A percentile compares a stretch with the other conserved stretches of the same genome.
Conservation (phyloP, 23 red algal genomes). For the Gracilaria domingensis region DNA sequence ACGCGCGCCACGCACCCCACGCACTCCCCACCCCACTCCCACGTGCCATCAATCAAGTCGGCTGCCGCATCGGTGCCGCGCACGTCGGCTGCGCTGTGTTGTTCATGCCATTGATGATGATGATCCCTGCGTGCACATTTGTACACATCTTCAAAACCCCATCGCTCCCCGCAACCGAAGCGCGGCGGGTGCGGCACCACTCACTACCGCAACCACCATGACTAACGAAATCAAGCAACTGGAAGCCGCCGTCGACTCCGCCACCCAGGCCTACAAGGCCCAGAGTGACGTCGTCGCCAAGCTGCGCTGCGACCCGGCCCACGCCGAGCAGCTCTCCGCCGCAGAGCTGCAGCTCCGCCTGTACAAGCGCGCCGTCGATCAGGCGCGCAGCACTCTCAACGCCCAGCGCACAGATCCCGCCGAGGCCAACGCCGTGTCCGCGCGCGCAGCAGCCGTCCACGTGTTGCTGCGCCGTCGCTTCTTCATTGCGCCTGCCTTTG, state of each 20-base stretch:
- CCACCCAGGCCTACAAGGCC: slow-evolving; percentile 37
- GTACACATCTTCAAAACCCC: no score
- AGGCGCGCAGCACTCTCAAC: slow-evolving; percentile 13
- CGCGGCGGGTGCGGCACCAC: no score
- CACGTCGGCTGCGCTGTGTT: no score
- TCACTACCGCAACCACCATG: no score
- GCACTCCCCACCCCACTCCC: neutral
- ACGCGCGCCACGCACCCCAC: neutral
- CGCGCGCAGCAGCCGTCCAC: slow-evolving; percentile 59
- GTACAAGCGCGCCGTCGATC: slow-evolving; percentile 45
- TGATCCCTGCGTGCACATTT: no score
- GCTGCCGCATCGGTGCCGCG: neutral
- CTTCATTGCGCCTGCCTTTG: slow-evolving; percentile 94
- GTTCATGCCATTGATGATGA: no score
- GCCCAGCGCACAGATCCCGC: slow-evolving; percentile 18
- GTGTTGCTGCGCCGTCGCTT: slow-evolving; percentile 84
- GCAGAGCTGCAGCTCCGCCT: slow-evolving; percentile 45
- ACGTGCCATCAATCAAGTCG: neutral
- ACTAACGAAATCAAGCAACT: neutral
- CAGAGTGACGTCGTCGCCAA: slow-evolving; percentile 48
- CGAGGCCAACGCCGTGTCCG: slow-evolving; percentile 8
- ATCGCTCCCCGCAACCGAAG: no score
- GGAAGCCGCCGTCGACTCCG: slow-evolving; percentile 38
- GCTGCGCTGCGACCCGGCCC: slow-evolving; percentile 17
- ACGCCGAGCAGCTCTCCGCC: slow-evolving; percentile 20